A percentile compares a stretch with the other conserved stretches of the same genome.
Conservation (phyloP, 768 basidiomycete genomes). For the Arthromyces matolae region DNA sequence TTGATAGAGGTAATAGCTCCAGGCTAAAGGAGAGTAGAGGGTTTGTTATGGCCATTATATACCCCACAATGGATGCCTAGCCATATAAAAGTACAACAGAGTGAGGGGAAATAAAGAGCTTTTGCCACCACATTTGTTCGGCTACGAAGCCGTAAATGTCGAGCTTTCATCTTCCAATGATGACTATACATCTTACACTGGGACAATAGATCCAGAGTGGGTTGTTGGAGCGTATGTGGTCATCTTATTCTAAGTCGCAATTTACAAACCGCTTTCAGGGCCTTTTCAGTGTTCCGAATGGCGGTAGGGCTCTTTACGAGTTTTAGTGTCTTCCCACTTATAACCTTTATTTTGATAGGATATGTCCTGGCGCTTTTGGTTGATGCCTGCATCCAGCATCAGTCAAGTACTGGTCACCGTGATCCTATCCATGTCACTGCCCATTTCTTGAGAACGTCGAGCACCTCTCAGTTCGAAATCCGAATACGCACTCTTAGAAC, state of each 20-base stretch:
- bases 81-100: too few species aligned
- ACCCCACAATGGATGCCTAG: neutral
- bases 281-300: slow-evolving; percentile 44
- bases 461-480: slow-evolving; percentile 40
- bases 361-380: slow-evolving; percentile 55
- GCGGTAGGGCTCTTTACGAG: slow-evolving; percentile 35
- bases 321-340: neutral
- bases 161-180: slow-evolving; percentile 11
- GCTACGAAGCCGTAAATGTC: slow-evolving; percentile 30
- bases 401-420: slow-evolving; percentile 37
- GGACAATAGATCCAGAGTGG: slow-evolving; percentile 46
- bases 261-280: slow-evolving; percentile 5
- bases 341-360: slow-evolving; percentile 34
- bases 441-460: slow-evolving; percentile 50
- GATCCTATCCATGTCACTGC: slow-evolving; percentile 62
- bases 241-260: slow-evolving; percentile 1
- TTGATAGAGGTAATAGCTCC: slow-evolving; percentile 13
- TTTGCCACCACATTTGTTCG: neutral
- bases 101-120: too few species aligned
- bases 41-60: slow-evolving; percentile 18
- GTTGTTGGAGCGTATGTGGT: slow-evolving; percentile 38
- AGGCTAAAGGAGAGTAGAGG: slow-evolving; percentile 20
- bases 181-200: slow-evolving; percentile 26
- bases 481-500: slow-evolving; percentile 43
- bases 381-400: slow-evolving; percentile 51